Base-by-base conservation (phyloP, 331 rosid genomes). In the Dryas integrifolia region DNA sequence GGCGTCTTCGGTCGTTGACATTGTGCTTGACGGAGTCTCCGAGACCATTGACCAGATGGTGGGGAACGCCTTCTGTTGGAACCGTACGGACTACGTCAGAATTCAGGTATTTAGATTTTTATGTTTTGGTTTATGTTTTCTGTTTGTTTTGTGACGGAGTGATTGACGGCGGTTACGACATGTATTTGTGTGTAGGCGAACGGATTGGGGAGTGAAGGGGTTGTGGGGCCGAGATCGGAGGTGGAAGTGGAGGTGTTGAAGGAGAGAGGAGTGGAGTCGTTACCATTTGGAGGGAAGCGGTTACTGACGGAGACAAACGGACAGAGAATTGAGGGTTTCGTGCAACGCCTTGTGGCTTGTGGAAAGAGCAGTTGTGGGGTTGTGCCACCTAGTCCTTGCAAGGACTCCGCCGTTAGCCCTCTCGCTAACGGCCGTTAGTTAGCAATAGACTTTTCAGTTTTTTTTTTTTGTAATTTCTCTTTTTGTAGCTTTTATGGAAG, bases 201-300 rank as follows among this genome's bases (percentile, higher is more conserved):
- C 61, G 89, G 91, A 61, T 73, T 87, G 78, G 86, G 79, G 46
- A 74, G 58, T 8, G 88, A 79, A 26, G 85, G 72, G 46, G 16
- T 46, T 75, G 72, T 44, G 64, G 78, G 71, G 46, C 76, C 60
- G 55, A 73, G 63, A 69, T 55, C 59, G 68, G 77, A 14, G 81
- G 84, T 65, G n/a, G 86, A 85, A 77, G 87, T 47, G 72, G 88
- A 76, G 58, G 92, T 95, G 77, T 72, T 95, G 81, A 82, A 79
- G 53, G 96, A 92, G 73, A 85, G 85, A 69, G 92, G 92, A 0
- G 81, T 89, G 13, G 97, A 95, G 78, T 86, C 99, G 86, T 82
- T 92, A 63, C 93, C 99, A 72, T 95, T 91, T 92, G 99, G 99
- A 85, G 97, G 99, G 88, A 95, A 95, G 77, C 96, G 96, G 87